Base-by-base conservation (phyloP, 2,329 filamentous ascomycete genomes). In the Fusarium humuli region DNA sequence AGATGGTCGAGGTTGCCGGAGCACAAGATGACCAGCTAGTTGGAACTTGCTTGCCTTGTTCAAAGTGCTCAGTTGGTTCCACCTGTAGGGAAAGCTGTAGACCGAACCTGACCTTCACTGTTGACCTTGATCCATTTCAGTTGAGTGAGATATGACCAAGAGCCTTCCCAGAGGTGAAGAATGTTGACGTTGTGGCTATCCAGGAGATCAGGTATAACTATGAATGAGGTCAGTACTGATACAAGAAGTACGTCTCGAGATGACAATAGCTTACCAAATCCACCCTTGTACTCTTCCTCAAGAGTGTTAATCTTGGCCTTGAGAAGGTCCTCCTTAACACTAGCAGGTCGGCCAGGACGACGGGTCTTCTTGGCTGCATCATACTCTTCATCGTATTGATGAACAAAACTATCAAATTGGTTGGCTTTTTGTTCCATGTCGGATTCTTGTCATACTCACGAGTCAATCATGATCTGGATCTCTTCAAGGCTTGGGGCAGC, bases 111-210 rank as follows among this genome's bases (percentile, higher is more conserved):
- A 6, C 93, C 93, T 30, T 87, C 84, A 60, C 86, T 88, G 7
- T 87, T 87, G 59, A 98, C 83, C 66, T 93, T 90, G 65, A 94
- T 85, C 86, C 94, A 98, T 64, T 90, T 88, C 71, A 98, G 79
- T 11, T 87, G 91, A 34, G 90, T 88, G 67, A 98, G 85, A 74
- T 91, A 91, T 11, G 92, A 86, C 95, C 95, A 98, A 27, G 92
- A 88, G 6, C 92, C 92, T 70, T 94, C 92, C 93, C 94, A 98
- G 23, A 85, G 84, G 68, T 88, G 86, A 42, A 98, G 80, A 70
- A 87, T 85, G 61, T 85, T 81, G 54, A 92, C 81, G 71, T 90
- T 94, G 49, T 90, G 86, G 42, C 86, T 83, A 44, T 90, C 86
- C 58, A 89, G 87, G 57, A 98, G 82, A 77, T 98, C 92, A 0